These are phyloP conservation scores for Fusarium tuaranense DNA, from an alignment of 2,329 filamentous ascomycete genomes.

Conservation along the genomic window DNA sequence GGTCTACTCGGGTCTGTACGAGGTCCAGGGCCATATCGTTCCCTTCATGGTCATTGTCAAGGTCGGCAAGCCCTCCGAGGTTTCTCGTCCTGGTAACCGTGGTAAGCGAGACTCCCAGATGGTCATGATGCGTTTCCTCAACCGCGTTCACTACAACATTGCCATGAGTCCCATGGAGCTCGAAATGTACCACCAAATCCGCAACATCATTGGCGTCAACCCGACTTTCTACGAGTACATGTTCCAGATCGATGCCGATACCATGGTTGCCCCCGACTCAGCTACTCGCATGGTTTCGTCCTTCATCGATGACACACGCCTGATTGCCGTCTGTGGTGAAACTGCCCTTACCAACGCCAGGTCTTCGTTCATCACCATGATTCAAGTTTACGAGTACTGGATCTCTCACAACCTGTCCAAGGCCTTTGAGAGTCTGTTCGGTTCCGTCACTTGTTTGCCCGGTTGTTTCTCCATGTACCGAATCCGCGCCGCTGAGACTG, in stretches of 20 bases:
- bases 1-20: slow-evolving; percentile 96
- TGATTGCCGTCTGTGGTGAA: slow-evolving; percentile 96
- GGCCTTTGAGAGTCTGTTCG: slow-evolving; percentile 97
- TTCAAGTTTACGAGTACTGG: slow-evolving; percentile 99
- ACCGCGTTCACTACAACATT: slow-evolving; percentile 97
- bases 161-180: slow-evolving; percentile 96
- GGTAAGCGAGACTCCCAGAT: slow-evolving; percentile 99
- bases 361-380: slow-evolving; percentile 95
- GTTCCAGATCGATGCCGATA: slow-evolving; percentile 97
- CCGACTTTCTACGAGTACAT: slow-evolving; percentile 98
- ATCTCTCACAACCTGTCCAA: slow-evolving; percentile 98
- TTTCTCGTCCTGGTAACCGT: slow-evolving; percentile 93
- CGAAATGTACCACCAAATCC: slow-evolving; percentile 98
- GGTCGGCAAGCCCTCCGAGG: slow-evolving; percentile 97
- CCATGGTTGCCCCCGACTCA: slow-evolving; percentile 89
- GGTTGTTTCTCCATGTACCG: slow-evolving; percentile 99
- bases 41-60: slow-evolving; percentile 98
- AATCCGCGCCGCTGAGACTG: slow-evolving; percentile 91
- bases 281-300: slow-evolving; percentile 91
- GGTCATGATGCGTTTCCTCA: slow-evolving; percentile 98
- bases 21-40: slow-evolving; percentile 97
- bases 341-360: slow-evolving; percentile 94
- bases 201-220: slow-evolving; percentile 98
- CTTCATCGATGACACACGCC: slow-evolving; percentile 89
- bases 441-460: slow-evolving; percentile 95